These are phyloP conservation scores for Verticillium zaregamsianum DNA, from an alignment of 2,329 filamentous ascomycete genomes.

Conservation along the genomic window DNA sequence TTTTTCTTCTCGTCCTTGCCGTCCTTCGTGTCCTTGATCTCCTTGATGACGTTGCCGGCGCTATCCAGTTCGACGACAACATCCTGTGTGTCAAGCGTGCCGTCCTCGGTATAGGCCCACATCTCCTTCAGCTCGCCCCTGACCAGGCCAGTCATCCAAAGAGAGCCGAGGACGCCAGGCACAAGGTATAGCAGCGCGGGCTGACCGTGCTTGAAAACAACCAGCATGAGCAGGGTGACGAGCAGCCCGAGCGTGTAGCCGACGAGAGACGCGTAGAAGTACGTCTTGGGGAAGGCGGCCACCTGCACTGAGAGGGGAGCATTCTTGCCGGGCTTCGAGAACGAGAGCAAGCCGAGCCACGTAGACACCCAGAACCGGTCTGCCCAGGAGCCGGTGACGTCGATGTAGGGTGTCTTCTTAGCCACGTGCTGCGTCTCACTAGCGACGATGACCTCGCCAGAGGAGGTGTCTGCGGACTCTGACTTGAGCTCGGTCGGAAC, in stretches of 20 bases:
- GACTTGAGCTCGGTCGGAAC: conserved; percentile 31
- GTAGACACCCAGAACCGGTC: conserved; percentile 72
- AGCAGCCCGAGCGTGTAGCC: conserved; percentile 80
- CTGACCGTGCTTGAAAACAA: conserved; percentile 76
- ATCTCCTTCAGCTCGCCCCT: conserved; percentile 71
- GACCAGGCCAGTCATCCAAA: conserved; percentile 70
- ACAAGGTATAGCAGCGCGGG: conserved; percentile 91
- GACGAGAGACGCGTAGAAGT: conserved; percentile 72
- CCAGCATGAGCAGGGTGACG: conserved; percentile 70
- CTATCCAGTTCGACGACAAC: conserved; percentile 51
- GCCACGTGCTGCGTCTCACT: conserved; percentile 35
- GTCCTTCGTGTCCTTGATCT: conserved; percentile 25
- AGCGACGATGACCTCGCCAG: conserved; percentile 27
- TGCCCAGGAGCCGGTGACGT: conserved; percentile 72
- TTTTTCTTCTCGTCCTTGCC: conserved; percentile 26
- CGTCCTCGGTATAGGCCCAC: conserved; percentile 79
- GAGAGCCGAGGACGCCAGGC: conserved; percentile 69
- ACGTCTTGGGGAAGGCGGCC: conserved; percentile 71
- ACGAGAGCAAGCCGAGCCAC: conserved; percentile 11
- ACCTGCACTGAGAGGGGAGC: conserved; percentile 27
- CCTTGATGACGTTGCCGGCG: conserved; percentile 40
- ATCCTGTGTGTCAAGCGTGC: conserved; percentile 49
- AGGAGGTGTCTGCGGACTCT: conserved; percentile 22
- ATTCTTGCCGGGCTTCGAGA: conserved; percentile 13
- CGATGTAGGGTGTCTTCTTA: conserved; percentile 42